Percentiles rank a stretch among this genome's conserved stretches.
These are phyloP conservation scores for Suhomyces atakaporum DNA, from an alignment of 1,139 yeast genomes.

Conservation along the genomic window DNA sequence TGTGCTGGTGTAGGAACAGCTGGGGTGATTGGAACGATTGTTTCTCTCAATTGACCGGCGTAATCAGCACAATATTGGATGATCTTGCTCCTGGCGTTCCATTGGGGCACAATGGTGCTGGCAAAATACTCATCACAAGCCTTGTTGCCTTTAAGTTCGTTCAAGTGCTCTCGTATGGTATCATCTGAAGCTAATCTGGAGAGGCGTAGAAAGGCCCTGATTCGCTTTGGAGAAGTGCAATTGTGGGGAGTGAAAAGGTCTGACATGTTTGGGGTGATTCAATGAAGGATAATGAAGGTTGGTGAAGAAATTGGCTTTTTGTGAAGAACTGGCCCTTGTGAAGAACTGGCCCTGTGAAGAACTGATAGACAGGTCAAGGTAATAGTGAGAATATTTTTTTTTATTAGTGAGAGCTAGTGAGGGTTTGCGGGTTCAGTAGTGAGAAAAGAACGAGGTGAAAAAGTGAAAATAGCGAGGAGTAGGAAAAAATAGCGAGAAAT, in stretches of 20 bases:
- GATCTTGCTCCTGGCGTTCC: constrained; percentile 34
- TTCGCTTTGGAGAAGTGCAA: constrained; percentile 36
- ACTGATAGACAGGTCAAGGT: too few species aligned
- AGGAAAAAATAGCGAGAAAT: too few species aligned
- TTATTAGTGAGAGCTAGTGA: too few species aligned
- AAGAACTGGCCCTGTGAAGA: too few species aligned
- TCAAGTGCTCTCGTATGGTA: constrained; percentile 40
- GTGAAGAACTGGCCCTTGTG: too few species aligned
- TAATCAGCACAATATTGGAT: constrained; percentile 36
- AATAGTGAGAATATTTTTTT: too few species aligned
- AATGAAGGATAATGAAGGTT: constrained; percentile 1
- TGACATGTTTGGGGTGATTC: not conserved
- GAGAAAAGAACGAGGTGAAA: too few species aligned
- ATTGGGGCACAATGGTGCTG: constrained; percentile 36
- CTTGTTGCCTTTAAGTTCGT: constrained; percentile 23
- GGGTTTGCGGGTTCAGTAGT: too few species aligned
- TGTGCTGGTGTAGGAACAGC: not conserved
- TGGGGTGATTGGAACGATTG: not conserved
- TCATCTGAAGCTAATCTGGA: constrained; percentile 46
- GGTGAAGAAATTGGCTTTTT: too few species aligned
- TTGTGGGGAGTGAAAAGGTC: constrained; percentile 23
- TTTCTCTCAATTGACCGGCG: constrained; percentile 24
- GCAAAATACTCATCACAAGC: constrained; percentile 34
- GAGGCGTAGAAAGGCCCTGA: constrained; percentile 40
- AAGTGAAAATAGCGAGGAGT: too few species aligned